Evolutionary conservation across 2,329 filamentous ascomycete genomes (phyloP).

Genomic region (Alternaria gansuensis): DNA sequence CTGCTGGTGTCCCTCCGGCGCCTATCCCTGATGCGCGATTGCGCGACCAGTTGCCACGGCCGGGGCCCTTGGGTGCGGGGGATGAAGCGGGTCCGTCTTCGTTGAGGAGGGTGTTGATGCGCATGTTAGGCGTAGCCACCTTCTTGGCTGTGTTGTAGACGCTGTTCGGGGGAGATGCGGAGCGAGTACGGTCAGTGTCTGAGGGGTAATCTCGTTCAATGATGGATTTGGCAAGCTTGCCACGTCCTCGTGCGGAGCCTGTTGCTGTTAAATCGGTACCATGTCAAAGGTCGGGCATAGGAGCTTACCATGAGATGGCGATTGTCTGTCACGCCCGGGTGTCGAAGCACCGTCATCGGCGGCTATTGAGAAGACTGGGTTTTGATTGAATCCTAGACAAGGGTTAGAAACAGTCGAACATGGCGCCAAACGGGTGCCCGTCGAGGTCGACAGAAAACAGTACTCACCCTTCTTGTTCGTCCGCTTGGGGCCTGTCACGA

Average conservation of each 20-base stretch:
- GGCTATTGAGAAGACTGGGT: slow-evolving; percentile 54
- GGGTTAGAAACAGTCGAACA: slow-evolving; percentile 20
- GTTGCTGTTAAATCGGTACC: slow-evolving; percentile 7
- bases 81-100: slow-evolving; percentile 52
- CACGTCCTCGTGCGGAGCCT: slow-evolving; percentile 50
- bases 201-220: slow-evolving; percentile 52
- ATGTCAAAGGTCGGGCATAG: background rate
- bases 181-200: slow-evolving; percentile 59
- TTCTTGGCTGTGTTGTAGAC: slow-evolving; percentile 53
- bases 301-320: slow-evolving; percentile 50
- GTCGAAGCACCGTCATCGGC: slow-evolving; percentile 53
- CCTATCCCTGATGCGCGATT: slow-evolving; percentile 36
- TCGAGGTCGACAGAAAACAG: background rate
- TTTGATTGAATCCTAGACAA: slow-evolving; percentile 50
- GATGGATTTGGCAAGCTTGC: slow-evolving; percentile 48
- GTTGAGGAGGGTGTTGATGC: slow-evolving; percentile 60
- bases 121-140: slow-evolving; percentile 54
- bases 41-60: slow-evolving; percentile 61
- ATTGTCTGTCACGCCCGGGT: slow-evolving; percentile 52
- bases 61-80: slow-evolving; percentile 55
- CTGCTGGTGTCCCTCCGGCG: slow-evolving; percentile 25
- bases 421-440: background rate
- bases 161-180: slow-evolving; percentile 54
- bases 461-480: slow-evolving; percentile 58
- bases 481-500: slow-evolving; percentile 64